A percentile compares a stretch with the other conserved stretches of the same genome.
phyloP scores from a whole-genome alignment of 164 flowering plant genomes.

The Aristolochia contorta region DNA sequence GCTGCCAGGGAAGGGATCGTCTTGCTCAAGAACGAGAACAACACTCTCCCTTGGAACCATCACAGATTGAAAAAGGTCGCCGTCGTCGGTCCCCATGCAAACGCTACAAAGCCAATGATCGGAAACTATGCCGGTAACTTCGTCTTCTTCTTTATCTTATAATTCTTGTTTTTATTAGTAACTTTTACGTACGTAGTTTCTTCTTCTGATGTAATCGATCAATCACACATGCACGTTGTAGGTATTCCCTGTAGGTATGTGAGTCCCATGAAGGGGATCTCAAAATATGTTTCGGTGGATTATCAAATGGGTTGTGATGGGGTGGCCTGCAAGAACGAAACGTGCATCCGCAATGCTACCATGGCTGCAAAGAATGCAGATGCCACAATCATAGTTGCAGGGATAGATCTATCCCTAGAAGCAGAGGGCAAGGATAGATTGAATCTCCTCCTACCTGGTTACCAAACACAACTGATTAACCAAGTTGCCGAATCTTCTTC shows the following conservation, averaged over 20 bases:
- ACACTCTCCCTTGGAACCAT: conserved; percentile 23
- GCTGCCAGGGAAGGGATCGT: conserved; percentile 25
- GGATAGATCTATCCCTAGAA: conserved; percentile 56
- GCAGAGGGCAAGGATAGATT: conserved; percentile 43
- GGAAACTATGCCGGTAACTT: conserved; percentile 43
- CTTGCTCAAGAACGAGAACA: conserved; percentile 29
- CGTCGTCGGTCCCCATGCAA: conserved; percentile 43
- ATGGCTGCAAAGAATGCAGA: conserved; percentile 50
- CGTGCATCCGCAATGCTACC: conserved; percentile 34
- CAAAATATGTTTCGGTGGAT: background rate
- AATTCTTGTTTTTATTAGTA: too few relatives aligned
- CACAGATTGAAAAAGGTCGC: conserved; percentile 16
- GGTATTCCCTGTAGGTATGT: conserved; percentile 18
- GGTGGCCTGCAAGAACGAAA: conserved; percentile 33
- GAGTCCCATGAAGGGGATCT: background rate
- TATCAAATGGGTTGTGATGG: conserved; percentile 12
- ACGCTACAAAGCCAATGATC: conserved; percentile 26
- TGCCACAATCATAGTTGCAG: conserved; percentile 56
- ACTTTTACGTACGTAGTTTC: background rate
- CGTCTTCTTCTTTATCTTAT: background rate
- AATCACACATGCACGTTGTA: background rate
- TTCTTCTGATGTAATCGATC: too few relatives aligned
- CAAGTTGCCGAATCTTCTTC: conserved; percentile 46
- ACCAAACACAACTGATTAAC: conserved; percentile 51
- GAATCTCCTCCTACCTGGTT: conserved; percentile 56